phyloP scores from a whole-genome alignment of 108 stramenopile genomes.

The Cyclotella cryptica region DNA sequence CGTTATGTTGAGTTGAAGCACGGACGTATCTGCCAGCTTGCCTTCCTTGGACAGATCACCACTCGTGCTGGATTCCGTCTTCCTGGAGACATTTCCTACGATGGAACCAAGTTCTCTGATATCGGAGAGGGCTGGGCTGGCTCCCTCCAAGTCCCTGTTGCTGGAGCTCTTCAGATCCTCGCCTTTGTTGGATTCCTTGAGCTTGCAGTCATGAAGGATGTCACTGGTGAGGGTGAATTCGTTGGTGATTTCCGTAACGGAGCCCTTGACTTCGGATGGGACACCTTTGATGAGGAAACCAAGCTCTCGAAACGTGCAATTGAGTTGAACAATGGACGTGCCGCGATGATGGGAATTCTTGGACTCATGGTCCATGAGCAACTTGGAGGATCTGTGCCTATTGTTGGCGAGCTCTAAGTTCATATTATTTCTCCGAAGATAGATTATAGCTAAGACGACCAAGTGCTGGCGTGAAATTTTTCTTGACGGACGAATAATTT shows the following conservation, averaged over 20 bases:
- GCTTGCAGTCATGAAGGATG: constrained; percentile 48
- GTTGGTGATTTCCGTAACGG: constrained; percentile 79
- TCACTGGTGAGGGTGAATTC: constrained; percentile 26
- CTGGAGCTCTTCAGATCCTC: constrained; percentile 17
- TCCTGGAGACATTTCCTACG: not conserved
- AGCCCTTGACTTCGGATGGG: constrained; percentile 75
- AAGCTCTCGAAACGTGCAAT: constrained; percentile 70
- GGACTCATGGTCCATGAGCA: constrained; percentile 79
- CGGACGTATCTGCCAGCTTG: constrained; percentile 82
- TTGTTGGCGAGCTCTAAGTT: constrained; percentile 20
- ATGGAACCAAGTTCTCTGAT: constrained; percentile 13
- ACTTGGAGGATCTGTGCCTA: constrained; percentile 47
- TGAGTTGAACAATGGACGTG: constrained; percentile 3
- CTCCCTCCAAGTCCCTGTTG: constrained; percentile 21
- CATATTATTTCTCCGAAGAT: not conserved
- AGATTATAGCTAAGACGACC: not conserved
- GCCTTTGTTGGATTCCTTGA: constrained; percentile 33
- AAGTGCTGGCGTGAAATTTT: not conserved
- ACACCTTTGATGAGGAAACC: constrained; percentile 61
- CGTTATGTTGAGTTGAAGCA: constrained; percentile 76
- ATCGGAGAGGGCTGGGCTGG: constrained; percentile 2
- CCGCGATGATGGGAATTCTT: constrained; percentile 69
- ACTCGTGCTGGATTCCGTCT: constrained; percentile 12
- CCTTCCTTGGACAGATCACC: constrained; percentile 62
- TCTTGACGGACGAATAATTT: too few relatives aligned